Evolutionary conservation across 495 filamentous ascomycete genomes (phyloP).

Genomic region (Amniculicola lignicola): DNA sequence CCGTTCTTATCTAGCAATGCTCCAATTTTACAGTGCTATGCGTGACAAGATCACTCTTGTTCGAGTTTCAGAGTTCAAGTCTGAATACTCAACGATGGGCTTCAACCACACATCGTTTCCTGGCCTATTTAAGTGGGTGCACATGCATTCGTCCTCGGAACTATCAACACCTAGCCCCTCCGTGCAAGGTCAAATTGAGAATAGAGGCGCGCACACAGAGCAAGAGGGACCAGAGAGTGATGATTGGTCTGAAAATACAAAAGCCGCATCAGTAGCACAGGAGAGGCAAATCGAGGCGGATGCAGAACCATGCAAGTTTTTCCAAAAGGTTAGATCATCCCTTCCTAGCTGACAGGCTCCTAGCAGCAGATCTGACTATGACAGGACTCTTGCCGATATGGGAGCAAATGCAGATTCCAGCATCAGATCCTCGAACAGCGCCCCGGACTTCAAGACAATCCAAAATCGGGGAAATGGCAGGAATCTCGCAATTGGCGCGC

Average conservation of each 20-base stretch:
- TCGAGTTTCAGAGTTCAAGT: conserved; percentile 36
- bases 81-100: conserved; percentile 34
- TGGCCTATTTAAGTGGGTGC: conserved; percentile 30
- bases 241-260: too few relatives aligned
- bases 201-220: too few relatives aligned
- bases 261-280: too few relatives aligned
- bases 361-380: conserved; percentile 2
- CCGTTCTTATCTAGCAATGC: conserved; percentile 53
- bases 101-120: conserved; percentile 36
- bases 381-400: conserved; percentile 33
- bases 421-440: too few relatives aligned
- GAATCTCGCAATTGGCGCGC: too few relatives aligned
- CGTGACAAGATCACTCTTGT: conserved; percentile 53
- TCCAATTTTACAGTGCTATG: conserved; percentile 48
- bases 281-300: background rate
- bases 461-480: too few relatives aligned
- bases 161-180: too few relatives aligned
- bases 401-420: conserved; percentile 32
- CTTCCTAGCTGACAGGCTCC: background rate
- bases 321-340: conserved; percentile 18
- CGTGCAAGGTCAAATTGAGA: too few relatives aligned
- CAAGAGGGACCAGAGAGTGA: too few relatives aligned
- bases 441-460: too few relatives aligned
- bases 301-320: conserved; percentile 31
- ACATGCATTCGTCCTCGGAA: background rate